Conservation (phyloP, 495 filamentous ascomycete species). For the Sabuloglossum arenarium region DNA sequence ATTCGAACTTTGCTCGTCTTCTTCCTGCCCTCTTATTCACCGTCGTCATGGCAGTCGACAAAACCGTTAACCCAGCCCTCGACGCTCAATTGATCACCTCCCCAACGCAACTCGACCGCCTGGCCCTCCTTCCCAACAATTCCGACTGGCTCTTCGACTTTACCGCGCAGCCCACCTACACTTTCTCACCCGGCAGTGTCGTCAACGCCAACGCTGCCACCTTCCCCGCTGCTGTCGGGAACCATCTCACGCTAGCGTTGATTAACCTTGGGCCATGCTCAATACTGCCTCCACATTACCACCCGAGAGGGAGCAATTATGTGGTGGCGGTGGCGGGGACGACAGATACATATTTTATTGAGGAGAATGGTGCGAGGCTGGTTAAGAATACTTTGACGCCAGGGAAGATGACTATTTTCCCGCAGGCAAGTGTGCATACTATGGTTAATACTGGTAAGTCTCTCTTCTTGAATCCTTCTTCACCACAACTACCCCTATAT, state of each 20-base stretch:
- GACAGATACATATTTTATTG: constrained; percentile 22
- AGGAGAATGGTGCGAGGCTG: constrained; percentile 20
- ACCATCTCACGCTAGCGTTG: constrained; percentile 18
- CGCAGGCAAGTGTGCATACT: constrained; percentile 1
- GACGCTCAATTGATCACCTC: constrained; percentile 13
- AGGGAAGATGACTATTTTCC: constrained; percentile 28
- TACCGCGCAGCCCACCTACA: constrained; percentile 10
- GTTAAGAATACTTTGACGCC: constrained; percentile 17
- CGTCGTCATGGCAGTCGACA: constrained; percentile 11
- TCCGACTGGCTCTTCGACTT: constrained; percentile 26
- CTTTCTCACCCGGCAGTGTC: background rate
- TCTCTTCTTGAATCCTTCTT: too few species aligned
- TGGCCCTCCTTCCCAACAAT: constrained; percentile 18
- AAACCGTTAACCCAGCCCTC: constrained; percentile 12
- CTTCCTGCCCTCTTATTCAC: background rate
- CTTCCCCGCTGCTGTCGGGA: constrained; percentile 10
- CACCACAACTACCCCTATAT: too few species aligned
- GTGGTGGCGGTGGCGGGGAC: constrained; percentile 21
- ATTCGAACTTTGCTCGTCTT: background rate
- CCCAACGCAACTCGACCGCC: constrained; percentile 19
- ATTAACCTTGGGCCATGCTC: constrained; percentile 24
- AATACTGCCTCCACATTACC: constrained; percentile 25
- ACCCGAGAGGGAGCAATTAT: constrained; percentile 24
- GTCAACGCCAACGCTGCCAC: background rate
- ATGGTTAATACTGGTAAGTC: background rate